Base-by-base conservation (phyloP, 495 filamentous ascomycete genomes). In the Halenospora varia region DNA sequence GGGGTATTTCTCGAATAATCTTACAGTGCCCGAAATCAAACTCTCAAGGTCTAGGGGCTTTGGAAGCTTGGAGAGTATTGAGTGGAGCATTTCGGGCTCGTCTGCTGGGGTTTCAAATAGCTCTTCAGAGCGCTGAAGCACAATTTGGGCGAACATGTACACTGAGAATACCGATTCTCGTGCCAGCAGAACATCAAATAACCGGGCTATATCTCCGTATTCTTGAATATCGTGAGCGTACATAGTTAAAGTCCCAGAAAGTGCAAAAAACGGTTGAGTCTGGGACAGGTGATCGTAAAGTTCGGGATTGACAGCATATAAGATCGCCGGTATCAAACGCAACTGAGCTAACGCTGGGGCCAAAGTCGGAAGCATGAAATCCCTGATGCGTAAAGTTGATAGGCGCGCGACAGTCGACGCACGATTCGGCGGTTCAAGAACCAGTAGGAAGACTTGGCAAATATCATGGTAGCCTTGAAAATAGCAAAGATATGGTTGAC, bases 381-480 rank as follows among this genome's bases (percentile, higher is more conserved):
- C 94, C 49, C 94, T 84, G 66, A 97, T 96, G 48, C 89, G 86
- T 18, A 97, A 79, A 19, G 92, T 81, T 2, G 92, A 96, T 53
- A 98, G 82, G 19, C 85, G 88, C 26, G 88, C 76, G 13, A 96
- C 84, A 25, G 87, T 84, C 40, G 67, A 73, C 24, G 75, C 66
- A 2, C 77, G 70, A n/a, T 73, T 56, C 3, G 82, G 77, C 29
- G 74, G 68, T 18, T 85, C 87, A 2, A 97, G 75, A 6, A 96
- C 90, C 15, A 98, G 80, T 3, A 97, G 81, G 47, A 98, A 77
- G n/a, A 98, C 94, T 69, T 97, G 95, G 60, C 88, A 93, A 65
- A 98, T 97, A 72, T 98, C 94, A 68, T 98, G 94, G 71, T 96
- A 98, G 59, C 94, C 94, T 77, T 98, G 94, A 73, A 97, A 97